phyloP scores from a whole-genome alignment of 768 basidiomycete species.

The Pleurotus djamor region DNA sequence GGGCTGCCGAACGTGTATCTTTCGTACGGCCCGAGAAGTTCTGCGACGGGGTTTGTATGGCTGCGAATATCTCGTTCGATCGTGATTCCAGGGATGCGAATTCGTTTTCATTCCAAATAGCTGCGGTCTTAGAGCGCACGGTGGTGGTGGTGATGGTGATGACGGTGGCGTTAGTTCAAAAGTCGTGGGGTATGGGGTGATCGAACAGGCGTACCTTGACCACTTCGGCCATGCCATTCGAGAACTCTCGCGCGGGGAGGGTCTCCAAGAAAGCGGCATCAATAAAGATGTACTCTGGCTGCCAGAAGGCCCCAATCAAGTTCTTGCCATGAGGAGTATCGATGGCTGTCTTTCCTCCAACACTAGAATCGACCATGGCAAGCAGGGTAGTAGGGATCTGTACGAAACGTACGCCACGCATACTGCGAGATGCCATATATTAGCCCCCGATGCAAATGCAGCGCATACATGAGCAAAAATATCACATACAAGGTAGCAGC shows the following conservation, averaged over 20 bases:
- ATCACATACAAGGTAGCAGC: conserved; percentile 90
- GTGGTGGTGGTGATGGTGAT: no score
- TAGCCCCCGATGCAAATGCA: not conserved
- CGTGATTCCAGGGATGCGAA: conserved; percentile 88
- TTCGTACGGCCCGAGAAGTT: conserved; percentile 55
- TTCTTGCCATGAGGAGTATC: conserved; percentile 99
- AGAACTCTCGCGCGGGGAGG: conserved; percentile 87
- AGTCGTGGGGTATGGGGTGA: no score
- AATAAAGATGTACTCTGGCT: conserved; percentile 96
- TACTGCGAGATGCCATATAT: conserved; percentile 44
- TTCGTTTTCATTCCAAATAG: conserved; percentile 95
- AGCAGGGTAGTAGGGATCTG: conserved; percentile 97
- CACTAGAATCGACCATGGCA: conserved; percentile 98
- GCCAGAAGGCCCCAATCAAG: conserved; percentile 98
- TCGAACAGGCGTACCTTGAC: conserved; percentile 68
- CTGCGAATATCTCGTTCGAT: conserved; percentile 80
- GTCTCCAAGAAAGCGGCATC: conserved; percentile 96
- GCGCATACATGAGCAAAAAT: not conserved
- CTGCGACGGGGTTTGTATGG: conserved; percentile 71
- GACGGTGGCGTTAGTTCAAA: no score
- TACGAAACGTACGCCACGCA: conserved; percentile 94
- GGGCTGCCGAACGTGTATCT: conserved; percentile 69
- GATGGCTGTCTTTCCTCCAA: conserved; percentile 99
- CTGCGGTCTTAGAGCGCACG: conserved; percentile 75
- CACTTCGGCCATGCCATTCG: conserved; percentile 98